A percentile compares a stretch with the other conserved stretches of the same genome.
phyloP scores from a whole-genome alignment of 129 eudicot genomes.

The Solidago caesia region DNA sequence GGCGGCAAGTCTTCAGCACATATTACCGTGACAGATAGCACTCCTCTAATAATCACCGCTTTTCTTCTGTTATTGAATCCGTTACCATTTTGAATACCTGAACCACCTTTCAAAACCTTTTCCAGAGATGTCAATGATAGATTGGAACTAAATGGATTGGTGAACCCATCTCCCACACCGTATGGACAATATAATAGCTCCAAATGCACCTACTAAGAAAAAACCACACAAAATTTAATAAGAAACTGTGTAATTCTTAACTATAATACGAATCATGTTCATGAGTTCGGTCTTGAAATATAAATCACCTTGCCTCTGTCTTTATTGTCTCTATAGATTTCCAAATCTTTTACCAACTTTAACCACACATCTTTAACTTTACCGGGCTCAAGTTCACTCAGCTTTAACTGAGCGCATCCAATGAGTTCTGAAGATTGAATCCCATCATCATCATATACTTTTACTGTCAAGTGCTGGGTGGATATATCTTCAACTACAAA shows the following conservation, averaged over 20 bases:
- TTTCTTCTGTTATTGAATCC: conserved; percentile 35
- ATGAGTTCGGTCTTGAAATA: neutral
- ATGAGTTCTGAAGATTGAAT: conserved; percentile 83
- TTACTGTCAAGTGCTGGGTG: conserved; percentile 85
- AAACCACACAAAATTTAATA: conserved; percentile 15
- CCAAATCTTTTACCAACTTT: conserved; percentile 90
- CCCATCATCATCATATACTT: conserved; percentile 83
- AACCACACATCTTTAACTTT: conserved; percentile 95
- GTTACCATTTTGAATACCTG: conserved; percentile 46
- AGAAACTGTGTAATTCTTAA: conserved; percentile 9
- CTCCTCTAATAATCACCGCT: conserved; percentile 72
- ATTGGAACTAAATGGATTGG: conserved; percentile 63
- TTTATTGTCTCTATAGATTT: conserved; percentile 74
- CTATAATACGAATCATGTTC: neutral
- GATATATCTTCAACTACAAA: conserved; percentile 81
- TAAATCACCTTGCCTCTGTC: conserved; percentile 82
- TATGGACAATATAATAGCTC: conserved; percentile 77
- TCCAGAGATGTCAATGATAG: conserved; percentile 77
- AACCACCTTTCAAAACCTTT: conserved; percentile 59
- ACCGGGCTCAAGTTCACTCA: conserved; percentile 82
- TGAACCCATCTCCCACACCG: conserved; percentile 60
- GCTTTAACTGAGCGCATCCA: conserved; percentile 76
- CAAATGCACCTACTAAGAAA: conserved; percentile 66
- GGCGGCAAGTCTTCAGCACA: conserved; percentile 90
- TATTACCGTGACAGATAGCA: conserved; percentile 79